Evolutionary conservation across 2,329 filamentous ascomycete genomes (phyloP).

Genomic region (Hypoxylon sp.): DNA sequence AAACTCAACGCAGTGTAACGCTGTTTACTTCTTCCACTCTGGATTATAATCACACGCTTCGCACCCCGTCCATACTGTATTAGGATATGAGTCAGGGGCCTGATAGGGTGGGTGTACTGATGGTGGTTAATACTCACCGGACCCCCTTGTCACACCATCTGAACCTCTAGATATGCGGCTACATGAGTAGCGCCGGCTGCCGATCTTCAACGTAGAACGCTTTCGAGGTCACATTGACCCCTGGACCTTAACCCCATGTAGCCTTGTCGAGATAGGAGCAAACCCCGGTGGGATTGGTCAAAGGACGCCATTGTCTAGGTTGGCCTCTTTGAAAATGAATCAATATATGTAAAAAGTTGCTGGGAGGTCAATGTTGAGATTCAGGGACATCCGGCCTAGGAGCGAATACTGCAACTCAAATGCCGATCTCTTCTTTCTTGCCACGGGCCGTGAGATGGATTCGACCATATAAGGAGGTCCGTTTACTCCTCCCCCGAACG

Average conservation of each 20-base stretch:
- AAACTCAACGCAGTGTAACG: slow-evolving; percentile 27
- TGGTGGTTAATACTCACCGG: slow-evolving; percentile 33
- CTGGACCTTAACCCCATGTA: slow-evolving; percentile 32
- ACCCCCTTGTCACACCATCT: slow-evolving; percentile 36
- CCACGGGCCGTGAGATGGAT: slow-evolving; percentile 8
- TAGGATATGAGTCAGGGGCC: slow-evolving; percentile 19
- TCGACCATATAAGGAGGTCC: slow-evolving; percentile 46
- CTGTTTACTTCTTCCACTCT: slow-evolving; percentile 43
- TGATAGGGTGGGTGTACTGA: slow-evolving; percentile 34
- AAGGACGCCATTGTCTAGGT: slow-evolving; percentile 30
- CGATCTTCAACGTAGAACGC: slow-evolving; percentile 32
- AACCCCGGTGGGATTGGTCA: slow-evolving; percentile 40
- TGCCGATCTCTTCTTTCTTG: slow-evolving; percentile 46
- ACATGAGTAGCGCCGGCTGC: slow-evolving; percentile 40
- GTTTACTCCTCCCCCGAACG: slow-evolving; percentile 27
- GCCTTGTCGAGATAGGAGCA: slow-evolving; percentile 37
- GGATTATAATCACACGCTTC: slow-evolving; percentile 36
- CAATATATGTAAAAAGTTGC: slow-evolving; percentile 40
- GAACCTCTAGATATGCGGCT: slow-evolving; percentile 44
- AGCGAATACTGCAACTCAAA: slow-evolving; percentile 38
- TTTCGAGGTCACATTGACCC: slow-evolving; percentile 27
- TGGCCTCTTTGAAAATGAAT: slow-evolving; percentile 42
- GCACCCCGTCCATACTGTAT: slow-evolving; percentile 36
- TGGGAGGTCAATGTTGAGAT: slow-evolving; percentile 29
- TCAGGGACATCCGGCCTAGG: slow-evolving; percentile 34